These are phyloP conservation scores for Penicillium polonicum DNA, from an alignment of 2,329 filamentous ascomycete genomes.

Conservation along the genomic window DNA sequence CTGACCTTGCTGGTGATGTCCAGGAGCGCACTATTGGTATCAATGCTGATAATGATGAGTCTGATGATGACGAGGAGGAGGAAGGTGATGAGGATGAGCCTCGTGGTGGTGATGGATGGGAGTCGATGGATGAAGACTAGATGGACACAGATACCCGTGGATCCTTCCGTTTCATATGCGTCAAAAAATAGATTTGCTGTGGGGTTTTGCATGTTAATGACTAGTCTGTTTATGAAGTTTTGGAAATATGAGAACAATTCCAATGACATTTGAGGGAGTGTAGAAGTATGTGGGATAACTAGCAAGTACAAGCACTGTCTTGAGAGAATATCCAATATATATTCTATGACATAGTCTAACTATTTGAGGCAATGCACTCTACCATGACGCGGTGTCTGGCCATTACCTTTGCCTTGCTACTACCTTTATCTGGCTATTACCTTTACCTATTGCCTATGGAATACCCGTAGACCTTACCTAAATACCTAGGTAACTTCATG, in stretches of 20 bases:
- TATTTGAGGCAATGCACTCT: background rate
- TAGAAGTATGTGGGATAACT: background rate
- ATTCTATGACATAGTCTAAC: too few species aligned
- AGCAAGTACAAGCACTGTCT: background rate
- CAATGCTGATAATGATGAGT: slow-evolving; percentile 63
- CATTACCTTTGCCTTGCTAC: background rate
- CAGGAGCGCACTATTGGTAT: slow-evolving; percentile 77
- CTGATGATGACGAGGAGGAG: slow-evolving; percentile 61
- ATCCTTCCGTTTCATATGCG: slow-evolving; percentile 21
- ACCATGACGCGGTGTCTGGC: background rate
- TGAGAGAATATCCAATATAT: background rate
- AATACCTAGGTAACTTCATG: background rate
- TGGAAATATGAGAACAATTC: background rate
- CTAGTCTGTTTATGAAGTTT: slow-evolving; percentile 7
- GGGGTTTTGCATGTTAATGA: slow-evolving; percentile 15
- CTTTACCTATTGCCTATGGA: too few species aligned
- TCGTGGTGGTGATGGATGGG: slow-evolving; percentile 53
- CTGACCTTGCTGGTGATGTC: slow-evolving; percentile 59
- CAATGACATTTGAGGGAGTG: background rate
- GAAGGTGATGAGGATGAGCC: slow-evolving; percentile 50
- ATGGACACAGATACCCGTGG: slow-evolving; percentile 24
- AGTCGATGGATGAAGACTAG: slow-evolving; percentile 56
- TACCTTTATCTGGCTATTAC: background rate
- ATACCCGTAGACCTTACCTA: too few species aligned
- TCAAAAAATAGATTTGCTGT: slow-evolving; percentile 24